Percentiles rank a stretch among this genome's conserved stretches.
Evolutionary conservation across 352 stramenopile genomes (phyloP).

Genomic region (Phytophthora sansomeana): DNA sequence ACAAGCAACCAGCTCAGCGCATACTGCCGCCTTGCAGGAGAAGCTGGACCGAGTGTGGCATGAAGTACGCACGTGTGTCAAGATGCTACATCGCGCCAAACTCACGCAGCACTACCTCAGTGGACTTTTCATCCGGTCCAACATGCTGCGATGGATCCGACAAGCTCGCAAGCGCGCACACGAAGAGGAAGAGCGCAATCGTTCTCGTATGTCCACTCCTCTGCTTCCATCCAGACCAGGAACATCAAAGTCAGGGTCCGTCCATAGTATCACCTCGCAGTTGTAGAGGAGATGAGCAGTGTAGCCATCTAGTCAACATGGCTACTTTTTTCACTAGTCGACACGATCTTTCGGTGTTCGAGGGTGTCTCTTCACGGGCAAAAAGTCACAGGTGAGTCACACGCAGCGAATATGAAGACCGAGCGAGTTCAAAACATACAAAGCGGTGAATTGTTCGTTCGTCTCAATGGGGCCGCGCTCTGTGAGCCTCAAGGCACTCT

Average conservation of each 20-base stretch:
- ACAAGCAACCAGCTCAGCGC: conserved; percentile 24
- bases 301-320: conserved; percentile 24
- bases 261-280: conserved; percentile 23
- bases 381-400: background rate
- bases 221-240: conserved; percentile 6
- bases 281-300: conserved; percentile 8
- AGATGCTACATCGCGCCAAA: conserved; percentile 71
- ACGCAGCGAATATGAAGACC: conserved; percentile 3
- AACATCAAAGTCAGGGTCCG: conserved; percentile 24
- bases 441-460: conserved; percentile 62
- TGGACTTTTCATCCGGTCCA: conserved; percentile 65
- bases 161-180: conserved; percentile 51
- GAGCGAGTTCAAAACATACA: conserved; percentile 35
- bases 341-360: conserved; percentile 27
- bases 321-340: conserved; percentile 24
- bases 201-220: conserved; percentile 6
- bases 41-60: conserved; percentile 54
- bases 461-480: conserved; percentile 30
- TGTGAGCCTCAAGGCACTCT: conserved; percentile 36
- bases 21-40: conserved; percentile 29
- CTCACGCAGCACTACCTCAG: conserved; percentile 80
- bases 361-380: conserved; percentile 14
- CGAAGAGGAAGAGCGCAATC: conserved; percentile 35
- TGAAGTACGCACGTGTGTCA: conserved; percentile 67
- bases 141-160: conserved; percentile 65